Conservation (phyloP, 208 protist genomes). For the Trypanosoma scelopori region DNA sequence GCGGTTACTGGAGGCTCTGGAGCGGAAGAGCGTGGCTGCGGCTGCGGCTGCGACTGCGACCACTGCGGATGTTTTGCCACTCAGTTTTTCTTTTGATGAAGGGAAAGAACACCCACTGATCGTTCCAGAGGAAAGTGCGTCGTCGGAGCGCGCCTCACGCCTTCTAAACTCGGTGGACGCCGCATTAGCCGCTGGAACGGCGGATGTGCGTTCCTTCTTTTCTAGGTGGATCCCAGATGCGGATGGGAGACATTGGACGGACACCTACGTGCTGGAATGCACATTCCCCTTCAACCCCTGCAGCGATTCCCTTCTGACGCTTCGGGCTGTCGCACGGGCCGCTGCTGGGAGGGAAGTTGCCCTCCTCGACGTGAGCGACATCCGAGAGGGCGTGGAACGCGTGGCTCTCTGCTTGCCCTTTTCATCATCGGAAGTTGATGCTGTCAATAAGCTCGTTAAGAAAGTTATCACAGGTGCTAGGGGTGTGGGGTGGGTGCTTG, state of each 20-base stretch:
- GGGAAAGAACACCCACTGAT: background rate
- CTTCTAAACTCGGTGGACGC: conserved; percentile 6
- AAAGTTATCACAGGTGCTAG: background rate
- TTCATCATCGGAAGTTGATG: background rate
- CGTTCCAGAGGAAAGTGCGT: conserved; percentile 1
- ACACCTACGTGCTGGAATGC: conserved; percentile 12
- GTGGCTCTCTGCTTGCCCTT: conserved; percentile 15
- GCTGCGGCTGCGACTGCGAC: background rate
- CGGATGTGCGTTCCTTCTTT: conserved; percentile 16
- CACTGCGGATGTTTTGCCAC: background rate
- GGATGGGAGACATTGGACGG: conserved; percentile 10
- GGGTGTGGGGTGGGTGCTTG: conserved; percentile 14
- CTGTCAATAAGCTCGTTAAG: background rate
- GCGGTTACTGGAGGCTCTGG: conserved; percentile 9
- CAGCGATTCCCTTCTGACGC: background rate
- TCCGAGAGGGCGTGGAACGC: conserved; percentile 9
- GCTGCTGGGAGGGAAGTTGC: conserved; percentile 7
- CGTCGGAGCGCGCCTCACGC: conserved; percentile 1
- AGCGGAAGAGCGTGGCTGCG: background rate
- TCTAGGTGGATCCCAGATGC: conserved; percentile 9
- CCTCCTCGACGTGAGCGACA: conserved; percentile 11
- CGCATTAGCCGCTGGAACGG: background rate
- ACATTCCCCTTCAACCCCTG: conserved; percentile 7
- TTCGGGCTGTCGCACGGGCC: background rate
- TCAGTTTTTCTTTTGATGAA: background rate